Percentiles rank a stretch among this genome's conserved stretches.
These are phyloP conservation scores for Apostasia shenzhenica DNA, from an alignment of 106 monocot genomes.

Conservation along the genomic window DNA sequence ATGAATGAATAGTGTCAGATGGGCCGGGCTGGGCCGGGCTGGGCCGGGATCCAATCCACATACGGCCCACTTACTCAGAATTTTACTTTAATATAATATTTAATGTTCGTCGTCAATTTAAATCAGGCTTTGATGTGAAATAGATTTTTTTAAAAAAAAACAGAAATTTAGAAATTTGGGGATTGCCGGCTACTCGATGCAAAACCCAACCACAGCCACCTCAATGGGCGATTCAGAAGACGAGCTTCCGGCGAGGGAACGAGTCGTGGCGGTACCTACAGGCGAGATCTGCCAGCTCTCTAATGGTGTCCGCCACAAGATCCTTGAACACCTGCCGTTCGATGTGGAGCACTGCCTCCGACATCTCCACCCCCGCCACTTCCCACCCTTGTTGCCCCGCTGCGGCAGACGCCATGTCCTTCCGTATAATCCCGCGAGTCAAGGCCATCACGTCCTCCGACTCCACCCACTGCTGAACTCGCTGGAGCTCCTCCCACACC, in stretches of 20 bases:
- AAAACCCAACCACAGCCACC: no score
- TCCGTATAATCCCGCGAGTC: conserved; percentile 31
- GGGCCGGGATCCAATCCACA: no score
- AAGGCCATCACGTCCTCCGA: conserved; percentile 52
- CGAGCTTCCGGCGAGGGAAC: conserved; percentile 45
- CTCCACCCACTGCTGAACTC: conserved; percentile 10
- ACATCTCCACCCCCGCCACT: conserved; percentile 42
- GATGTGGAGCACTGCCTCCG: conserved; percentile 70
- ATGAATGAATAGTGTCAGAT: no score
- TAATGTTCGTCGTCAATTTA: no score
- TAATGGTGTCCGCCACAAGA: conserved; percentile 72
- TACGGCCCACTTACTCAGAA: no score
- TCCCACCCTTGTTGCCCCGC: conserved; percentile 32
- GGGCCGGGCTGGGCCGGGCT: no score
- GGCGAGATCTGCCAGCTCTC: conserved; percentile 33
- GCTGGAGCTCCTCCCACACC: conserved; percentile 63
- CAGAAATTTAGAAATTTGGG: not conserved
- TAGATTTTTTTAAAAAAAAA: not conserved
- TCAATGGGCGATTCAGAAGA: conserved; percentile 41
- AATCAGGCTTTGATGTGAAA: no score
- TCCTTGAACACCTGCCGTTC: conserved; percentile 90
- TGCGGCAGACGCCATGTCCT: conserved; percentile 37
- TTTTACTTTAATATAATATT: no score
- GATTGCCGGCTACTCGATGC: no score
- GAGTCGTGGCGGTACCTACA: not conserved